These are phyloP conservation scores for Hymenoscyphus infarciens DNA, from an alignment of 2,329 filamentous ascomycete species.

Conservation along the genomic window DNA sequence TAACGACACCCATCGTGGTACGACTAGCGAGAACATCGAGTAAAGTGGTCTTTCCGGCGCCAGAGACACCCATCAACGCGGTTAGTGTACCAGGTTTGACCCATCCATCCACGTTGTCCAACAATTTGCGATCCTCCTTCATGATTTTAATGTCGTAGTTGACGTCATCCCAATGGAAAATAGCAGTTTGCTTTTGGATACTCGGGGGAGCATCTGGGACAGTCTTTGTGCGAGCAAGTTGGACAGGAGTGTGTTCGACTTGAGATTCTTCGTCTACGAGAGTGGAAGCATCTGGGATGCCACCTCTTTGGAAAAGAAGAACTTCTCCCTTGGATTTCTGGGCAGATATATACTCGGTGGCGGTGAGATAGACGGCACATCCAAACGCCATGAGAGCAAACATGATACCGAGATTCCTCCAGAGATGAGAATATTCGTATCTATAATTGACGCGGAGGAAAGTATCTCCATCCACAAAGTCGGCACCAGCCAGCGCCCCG, in stretches of 20 bases:
- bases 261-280: slow-evolving; percentile 24
- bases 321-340: slow-evolving; percentile 76
- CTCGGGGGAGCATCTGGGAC: slow-evolving; percentile 23
- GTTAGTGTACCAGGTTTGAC: slow-evolving; percentile 90
- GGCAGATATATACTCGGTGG: slow-evolving; percentile 58
- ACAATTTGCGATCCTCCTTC: slow-evolving; percentile 66
- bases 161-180: slow-evolving; percentile 50
- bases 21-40: slow-evolving; percentile 76
- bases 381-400: slow-evolving; percentile 63
- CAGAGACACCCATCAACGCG: slow-evolving; percentile 67
- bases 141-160: slow-evolving; percentile 71
- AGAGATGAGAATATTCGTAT: slow-evolving; percentile 58
- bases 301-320: slow-evolving; percentile 68
- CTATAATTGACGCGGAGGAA: slow-evolving; percentile 54
- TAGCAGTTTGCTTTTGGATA: slow-evolving; percentile 44
- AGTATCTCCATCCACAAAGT: slow-evolving; percentile 51
- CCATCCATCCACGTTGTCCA: slow-evolving; percentile 88
- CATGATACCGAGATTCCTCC: slow-evolving; percentile 68
- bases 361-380: slow-evolving; percentile 57
- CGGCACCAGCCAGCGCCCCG: slow-evolving; percentile 53
- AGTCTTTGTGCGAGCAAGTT: slow-evolving; percentile 34
- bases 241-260: slow-evolving; percentile 39
- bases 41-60: slow-evolving; percentile 82
- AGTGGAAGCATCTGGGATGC: slow-evolving; percentile 39
- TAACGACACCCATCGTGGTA: slow-evolving; percentile 84